Conservation (phyloP, 2,329 filamentous ascomycete species). For the Aspergillus jensenii region DNA sequence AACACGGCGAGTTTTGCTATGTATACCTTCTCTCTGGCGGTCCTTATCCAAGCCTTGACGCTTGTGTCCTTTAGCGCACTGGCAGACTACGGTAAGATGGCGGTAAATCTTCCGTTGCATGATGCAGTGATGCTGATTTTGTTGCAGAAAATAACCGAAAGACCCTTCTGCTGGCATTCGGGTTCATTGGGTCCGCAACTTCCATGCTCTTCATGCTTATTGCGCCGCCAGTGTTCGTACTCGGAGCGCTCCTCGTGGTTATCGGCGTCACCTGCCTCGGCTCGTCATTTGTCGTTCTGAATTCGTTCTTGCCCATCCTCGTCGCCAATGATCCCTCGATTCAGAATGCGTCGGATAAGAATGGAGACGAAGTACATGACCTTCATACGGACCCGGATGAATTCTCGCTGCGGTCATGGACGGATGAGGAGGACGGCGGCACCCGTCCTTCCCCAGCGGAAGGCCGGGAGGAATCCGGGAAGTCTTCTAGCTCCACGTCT, state of each 20-base stretch:
- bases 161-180: constrained; percentile 76
- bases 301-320: constrained; percentile 85
- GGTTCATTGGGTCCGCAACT: constrained; percentile 70
- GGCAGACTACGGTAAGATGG: constrained; percentile 73
- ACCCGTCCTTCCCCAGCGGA: constrained; percentile 6
- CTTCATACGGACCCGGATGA: constrained; percentile 19
- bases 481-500: constrained; percentile 33
- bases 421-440: constrained; percentile 23
- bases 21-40: constrained; percentile 82
- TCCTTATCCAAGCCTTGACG: constrained; percentile 78
- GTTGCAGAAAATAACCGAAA: constrained; percentile 61
- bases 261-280: constrained; percentile 87
- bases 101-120: neutral
- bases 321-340: constrained; percentile 73
- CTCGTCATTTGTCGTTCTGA: constrained; percentile 85
- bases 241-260: constrained; percentile 78
- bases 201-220: constrained; percentile 87
- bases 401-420: constrained; percentile 16
- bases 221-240: constrained; percentile 69
- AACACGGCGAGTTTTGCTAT: constrained; percentile 44
- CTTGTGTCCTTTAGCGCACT: constrained; percentile 66
- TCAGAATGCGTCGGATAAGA: constrained; percentile 23
- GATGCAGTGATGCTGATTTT: neutral
- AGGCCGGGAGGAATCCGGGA: neutral
- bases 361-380: constrained; percentile 25